Base-by-base conservation (phyloP, 305 asterid species). In the Stenogyne calaminthoides region DNA sequence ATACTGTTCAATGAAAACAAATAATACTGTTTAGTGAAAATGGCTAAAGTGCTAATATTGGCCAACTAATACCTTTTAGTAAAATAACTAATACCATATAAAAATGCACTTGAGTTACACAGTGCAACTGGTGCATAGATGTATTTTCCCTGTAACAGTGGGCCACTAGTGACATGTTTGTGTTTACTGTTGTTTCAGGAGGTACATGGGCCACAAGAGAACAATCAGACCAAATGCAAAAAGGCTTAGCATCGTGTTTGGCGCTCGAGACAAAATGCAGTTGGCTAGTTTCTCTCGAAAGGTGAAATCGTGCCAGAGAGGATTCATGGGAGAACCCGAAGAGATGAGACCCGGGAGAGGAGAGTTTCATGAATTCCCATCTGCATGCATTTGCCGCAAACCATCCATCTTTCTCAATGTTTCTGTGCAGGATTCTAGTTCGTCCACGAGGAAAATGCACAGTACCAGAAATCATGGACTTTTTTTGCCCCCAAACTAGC, bases 241-340 rank as follows among this genome's bases (percentile, higher is more conserved):
- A 78, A 88, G 90, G 93, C 96, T 95, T 46, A 95, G 98, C 64
- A 78, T 91, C 9, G 71, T 92, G 78, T 92, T 95, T 52, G 74
- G 84, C 52, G 83, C 80, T 65, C 81, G 92, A 25, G 84, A 85
- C 61, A 84, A 80, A 80, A 89, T 93, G 97, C 88, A 82, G 25
- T 93, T 97, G 98, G 81, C 73, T 59, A 80, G 89, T 14, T 95
- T 95, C 71, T 86, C 97, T 12, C 84, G 89, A 77, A 95, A 89
- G 87, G 95, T 93, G 54, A 95, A 87, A 83, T 86, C 96, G 64
- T 86, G 89, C 85, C 99, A 95, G 81, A 84, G 93, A 80, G 99
- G 97, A 65, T 95, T 93, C 93, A 83, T 95, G 92, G 99, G 99
- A 71, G 99, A 95, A 71, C 98, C 98, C 0, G 97, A 93, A 37